Conservation (phyloP, 208 protist genomes). For the Acanthamoeba healyi region DNA sequence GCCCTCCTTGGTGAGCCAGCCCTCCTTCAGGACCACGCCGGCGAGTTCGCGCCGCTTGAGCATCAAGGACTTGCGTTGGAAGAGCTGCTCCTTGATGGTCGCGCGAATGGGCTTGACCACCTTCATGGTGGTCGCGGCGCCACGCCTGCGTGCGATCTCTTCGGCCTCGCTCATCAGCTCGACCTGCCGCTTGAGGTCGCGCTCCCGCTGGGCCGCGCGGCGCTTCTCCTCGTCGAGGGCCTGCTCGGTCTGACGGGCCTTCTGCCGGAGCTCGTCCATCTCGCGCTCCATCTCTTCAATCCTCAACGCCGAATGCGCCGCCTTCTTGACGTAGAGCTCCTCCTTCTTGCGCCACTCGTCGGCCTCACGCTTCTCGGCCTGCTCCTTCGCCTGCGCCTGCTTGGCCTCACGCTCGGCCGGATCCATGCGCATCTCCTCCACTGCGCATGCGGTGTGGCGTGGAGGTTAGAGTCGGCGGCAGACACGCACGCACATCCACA, state of each 20-base stretch:
- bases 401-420: neutral
- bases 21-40: constrained; percentile 22
- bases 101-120: constrained; percentile 34
- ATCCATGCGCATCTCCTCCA: neutral
- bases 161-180: constrained; percentile 39
- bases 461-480: neutral
- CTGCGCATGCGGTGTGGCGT: neutral
- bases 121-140: neutral
- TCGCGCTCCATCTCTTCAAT: constrained; percentile 47
- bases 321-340: constrained; percentile 50
- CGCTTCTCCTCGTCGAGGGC: constrained; percentile 50
- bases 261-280: constrained; percentile 40
- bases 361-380: neutral
- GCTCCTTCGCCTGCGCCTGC: neutral
- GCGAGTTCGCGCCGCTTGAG: neutral
- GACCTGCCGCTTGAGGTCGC: constrained; percentile 28
- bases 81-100: constrained; percentile 39
- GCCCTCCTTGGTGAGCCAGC: constrained; percentile 59
- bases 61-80: constrained; percentile 51
- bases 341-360: constrained; percentile 51
- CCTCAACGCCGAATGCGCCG: neutral
- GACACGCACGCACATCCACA: neutral
- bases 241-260: neutral
- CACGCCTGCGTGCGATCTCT: neutral
- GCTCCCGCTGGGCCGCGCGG: constrained; percentile 12